Base-by-base conservation (phyloP, 2,329 filamentous ascomycete genomes). In the Emericellopsis atlantica region DNA sequence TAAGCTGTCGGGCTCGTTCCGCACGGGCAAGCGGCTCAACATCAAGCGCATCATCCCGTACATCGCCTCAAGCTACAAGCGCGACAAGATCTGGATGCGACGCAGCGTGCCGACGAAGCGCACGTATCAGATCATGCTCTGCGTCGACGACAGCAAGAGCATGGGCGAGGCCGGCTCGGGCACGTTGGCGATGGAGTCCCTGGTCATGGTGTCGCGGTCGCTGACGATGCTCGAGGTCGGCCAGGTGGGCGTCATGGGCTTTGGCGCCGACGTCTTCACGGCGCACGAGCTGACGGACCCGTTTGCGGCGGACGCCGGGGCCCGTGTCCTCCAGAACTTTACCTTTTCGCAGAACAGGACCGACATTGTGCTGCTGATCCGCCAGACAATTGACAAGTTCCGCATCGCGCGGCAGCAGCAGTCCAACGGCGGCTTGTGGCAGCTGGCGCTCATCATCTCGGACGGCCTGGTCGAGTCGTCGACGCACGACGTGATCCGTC, bases 71-170 rank as follows among this genome's bases (percentile, higher is more conserved):
- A 82, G 84, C 56, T 98, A 95, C 73, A 96, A 95, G 70, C 85
- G 92, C 45, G 92, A 99, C 74, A 98, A 98, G 71, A 99, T 99
- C 63, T 99, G 92, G 92, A 94, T 98, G 82, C 84, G 93, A 12
- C 80, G 93, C 42, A 82, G 79, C 29, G 79, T 95, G 39, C 93
- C 93, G 1, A 90, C 82, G 32, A 96, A 96, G 64, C 83, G 93
- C 33, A 83, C 81, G 43, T 98, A 98, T 64, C 93, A 99, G 62
- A 93, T 98, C 60, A 79, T 98, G 67, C 81, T 99, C 39, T 93
- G 92, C 32, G 87, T 99, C 32, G 92, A 99, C 60, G 92, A 98
- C 66, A 90, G 83, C 53, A 85, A 84, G 59, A 88, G 81, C 45
- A 99, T 99, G 92, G 81, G 84, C 14, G 88, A 95, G 56, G 70